Percentiles rank a stretch among this genome's conserved stretches.
Evolutionary conservation across 1,284 basidiomycete species (phyloP).

Genomic region (Cryptococcus floricola): DNA sequence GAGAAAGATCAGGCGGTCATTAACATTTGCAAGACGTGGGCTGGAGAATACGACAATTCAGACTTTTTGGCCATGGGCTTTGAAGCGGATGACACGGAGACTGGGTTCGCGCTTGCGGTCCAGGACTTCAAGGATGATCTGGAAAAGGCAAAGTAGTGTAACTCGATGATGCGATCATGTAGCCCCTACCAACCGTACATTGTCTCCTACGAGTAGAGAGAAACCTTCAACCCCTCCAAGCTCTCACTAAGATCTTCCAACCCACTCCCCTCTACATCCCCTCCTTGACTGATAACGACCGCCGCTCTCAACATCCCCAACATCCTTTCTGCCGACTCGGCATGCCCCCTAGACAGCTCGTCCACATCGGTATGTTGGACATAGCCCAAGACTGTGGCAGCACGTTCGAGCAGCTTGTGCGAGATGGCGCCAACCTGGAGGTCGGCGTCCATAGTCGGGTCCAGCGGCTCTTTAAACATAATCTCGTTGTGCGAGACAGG

Average conservation of each 20-base stretch:
- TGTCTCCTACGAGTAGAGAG: background rate
- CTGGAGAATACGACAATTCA: conserved; percentile 44
- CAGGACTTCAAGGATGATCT: conserved; percentile 46
- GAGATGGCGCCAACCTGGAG: conserved; percentile 32
- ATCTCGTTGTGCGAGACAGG: background rate
- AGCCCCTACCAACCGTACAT: background rate
- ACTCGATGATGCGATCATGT: background rate
- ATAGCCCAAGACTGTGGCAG: conserved; percentile 65
- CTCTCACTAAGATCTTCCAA: conserved; percentile 1
- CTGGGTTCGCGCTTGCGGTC: conserved; percentile 45
- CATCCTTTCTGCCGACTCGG: conserved; percentile 57
- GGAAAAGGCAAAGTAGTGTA: background rate
- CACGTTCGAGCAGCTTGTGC: conserved; percentile 53
- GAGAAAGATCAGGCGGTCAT: conserved; percentile 45
- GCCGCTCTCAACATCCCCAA: conserved; percentile 3
- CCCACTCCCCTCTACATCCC: background rate
- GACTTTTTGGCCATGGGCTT: conserved; percentile 40
- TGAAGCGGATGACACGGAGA: conserved; percentile 41
- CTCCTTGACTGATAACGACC: background rate
- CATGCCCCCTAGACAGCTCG: conserved; percentile 68
- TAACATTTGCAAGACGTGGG: conserved; percentile 48
- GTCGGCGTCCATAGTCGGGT: background rate
- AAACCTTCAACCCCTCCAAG: background rate
- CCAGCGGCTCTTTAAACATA: background rate
- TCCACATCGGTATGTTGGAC: conserved; percentile 70